Percentiles rank a stretch among this genome's conserved stretches.
Conservation (phyloP, 345 rosid species). For the Brassica incana region DNA sequence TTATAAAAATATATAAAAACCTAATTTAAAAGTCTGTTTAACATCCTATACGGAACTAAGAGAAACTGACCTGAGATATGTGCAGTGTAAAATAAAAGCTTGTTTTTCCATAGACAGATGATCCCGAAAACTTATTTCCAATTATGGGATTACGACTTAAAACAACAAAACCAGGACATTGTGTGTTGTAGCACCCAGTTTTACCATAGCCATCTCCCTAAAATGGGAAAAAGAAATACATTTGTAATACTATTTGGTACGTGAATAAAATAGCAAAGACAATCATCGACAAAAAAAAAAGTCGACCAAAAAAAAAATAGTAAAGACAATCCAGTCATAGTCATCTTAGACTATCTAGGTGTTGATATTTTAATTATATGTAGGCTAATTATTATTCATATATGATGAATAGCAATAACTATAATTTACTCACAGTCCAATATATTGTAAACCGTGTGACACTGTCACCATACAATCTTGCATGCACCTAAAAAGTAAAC, state of each 20-base stretch:
- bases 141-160: not conserved
- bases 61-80: constrained; percentile 6
- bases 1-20: not conserved
- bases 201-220: constrained; percentile 15
- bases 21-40: not conserved
- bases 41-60: not conserved
- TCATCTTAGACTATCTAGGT: not conserved
- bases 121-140: constrained; percentile 3
- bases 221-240: not conserved
- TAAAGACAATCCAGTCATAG: not conserved
- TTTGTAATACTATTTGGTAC: not conserved
- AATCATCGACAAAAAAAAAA: too few species aligned
- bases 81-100: not conserved
- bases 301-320: not conserved
- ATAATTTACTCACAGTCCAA: constrained; percentile 27
- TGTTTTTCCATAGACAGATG: constrained; percentile 1
- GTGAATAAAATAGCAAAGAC: not conserved
- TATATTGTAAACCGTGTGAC: constrained; percentile 21
- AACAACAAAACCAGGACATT: constrained; percentile 34
- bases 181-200: constrained; percentile 33
- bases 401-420: not conserved
- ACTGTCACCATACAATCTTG: constrained; percentile 30
- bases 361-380: not conserved
- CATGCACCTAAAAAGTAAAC: constrained; percentile 18
- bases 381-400: not conserved